Evolutionary conservation across 2,329 filamentous ascomycete genomes (phyloP).

Genomic region (Aspergillus sergii): DNA sequence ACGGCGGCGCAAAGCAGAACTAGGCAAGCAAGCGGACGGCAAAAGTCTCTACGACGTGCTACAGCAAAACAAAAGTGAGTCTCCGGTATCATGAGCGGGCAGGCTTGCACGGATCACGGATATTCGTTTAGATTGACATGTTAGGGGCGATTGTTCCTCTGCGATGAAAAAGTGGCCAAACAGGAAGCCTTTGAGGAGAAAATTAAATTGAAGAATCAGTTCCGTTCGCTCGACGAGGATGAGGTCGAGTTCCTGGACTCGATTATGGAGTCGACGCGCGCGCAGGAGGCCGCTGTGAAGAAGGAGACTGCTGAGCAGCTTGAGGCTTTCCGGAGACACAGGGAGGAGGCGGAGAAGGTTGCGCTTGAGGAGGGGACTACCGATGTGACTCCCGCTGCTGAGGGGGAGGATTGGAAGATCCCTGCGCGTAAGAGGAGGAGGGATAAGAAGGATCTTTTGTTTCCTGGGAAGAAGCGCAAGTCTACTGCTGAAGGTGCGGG

Average conservation of each 20-base stretch:
- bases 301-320: constrained; percentile 63
- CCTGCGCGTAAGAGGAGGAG: constrained; percentile 57
- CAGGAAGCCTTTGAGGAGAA: constrained; percentile 57
- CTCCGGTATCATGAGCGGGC: background rate
- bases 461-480: constrained; percentile 48
- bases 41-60: constrained; percentile 54
- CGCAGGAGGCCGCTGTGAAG: constrained; percentile 58
- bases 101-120: background rate
- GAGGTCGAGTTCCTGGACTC: constrained; percentile 58
- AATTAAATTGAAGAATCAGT: constrained; percentile 53
- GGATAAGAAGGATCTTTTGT: constrained; percentile 45
- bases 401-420: constrained; percentile 53
- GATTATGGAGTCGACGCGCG: constrained; percentile 58
- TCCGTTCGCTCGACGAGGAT: constrained; percentile 54
- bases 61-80: constrained; percentile 54
- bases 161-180: constrained; percentile 43
- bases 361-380: constrained; percentile 41
- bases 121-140: constrained; percentile 40
- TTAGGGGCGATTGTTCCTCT: constrained; percentile 35
- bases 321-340: constrained; percentile 60
- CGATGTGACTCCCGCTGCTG: constrained; percentile 32
- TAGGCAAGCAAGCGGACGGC: constrained; percentile 56
- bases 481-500: constrained; percentile 30
- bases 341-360: constrained; percentile 60
- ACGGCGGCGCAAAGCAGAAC: constrained; percentile 46